Percentiles rank a stretch among this genome's conserved stretches.
Evolutionary conservation across 257 asterid species (phyloP).

Genomic region (Henckelia pumila): DNA sequence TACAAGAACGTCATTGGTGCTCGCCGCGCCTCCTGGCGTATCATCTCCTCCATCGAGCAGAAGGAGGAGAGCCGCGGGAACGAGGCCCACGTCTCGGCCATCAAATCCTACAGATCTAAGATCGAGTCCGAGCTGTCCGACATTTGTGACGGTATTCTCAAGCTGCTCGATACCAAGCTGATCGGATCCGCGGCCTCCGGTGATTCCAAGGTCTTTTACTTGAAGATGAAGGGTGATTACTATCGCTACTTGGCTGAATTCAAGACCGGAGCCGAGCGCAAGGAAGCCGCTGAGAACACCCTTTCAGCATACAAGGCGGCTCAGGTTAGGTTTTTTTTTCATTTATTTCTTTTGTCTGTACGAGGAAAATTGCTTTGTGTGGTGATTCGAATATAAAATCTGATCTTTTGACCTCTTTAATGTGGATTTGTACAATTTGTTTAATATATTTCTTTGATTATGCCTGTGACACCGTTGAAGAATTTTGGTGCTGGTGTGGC

Average conservation of each 20-base stretch:
- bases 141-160: not conserved
- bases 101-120: slow-evolving; percentile 1
- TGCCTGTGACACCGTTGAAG: not conserved
- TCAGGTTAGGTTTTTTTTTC: not conserved
- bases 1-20: slow-evolving; percentile 1
- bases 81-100: not conserved
- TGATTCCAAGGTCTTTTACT: not conserved
- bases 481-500: not conserved
- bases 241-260: not conserved
- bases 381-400: not conserved
- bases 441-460: not conserved
- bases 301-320: not conserved
- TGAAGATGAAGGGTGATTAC: not conserved
- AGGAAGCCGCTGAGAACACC: not conserved
- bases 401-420: not conserved
- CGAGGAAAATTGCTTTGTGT: not conserved
- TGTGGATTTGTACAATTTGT: too few species aligned
- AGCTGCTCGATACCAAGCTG: not conserved
- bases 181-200: not conserved
- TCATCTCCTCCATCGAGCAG: slow-evolving; percentile 1
- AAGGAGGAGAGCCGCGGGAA: not conserved
- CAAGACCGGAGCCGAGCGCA: not conserved
- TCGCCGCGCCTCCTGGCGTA: not conserved
- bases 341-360: too few species aligned
- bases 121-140: not conserved